phyloP scores from a whole-genome alignment of 768 basidiomycete genomes.

The Termitomyces sp. region DNA sequence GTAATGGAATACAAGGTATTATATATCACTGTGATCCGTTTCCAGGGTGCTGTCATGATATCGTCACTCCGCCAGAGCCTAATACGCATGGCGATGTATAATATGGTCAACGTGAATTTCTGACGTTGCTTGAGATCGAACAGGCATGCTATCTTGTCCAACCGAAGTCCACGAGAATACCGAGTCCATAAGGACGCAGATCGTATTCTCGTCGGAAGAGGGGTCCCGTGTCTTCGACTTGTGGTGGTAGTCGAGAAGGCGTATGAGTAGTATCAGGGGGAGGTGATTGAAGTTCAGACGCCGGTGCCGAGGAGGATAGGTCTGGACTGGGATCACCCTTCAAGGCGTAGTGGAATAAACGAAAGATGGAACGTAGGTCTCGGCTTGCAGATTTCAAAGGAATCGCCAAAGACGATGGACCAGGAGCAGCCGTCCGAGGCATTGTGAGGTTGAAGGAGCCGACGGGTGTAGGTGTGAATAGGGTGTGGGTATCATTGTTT shows the following conservation, averaged over 20 bases:
- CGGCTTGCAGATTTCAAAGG: constrained; percentile 2
- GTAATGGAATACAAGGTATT: constrained; percentile 16
- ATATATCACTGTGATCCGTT: constrained; percentile 13
- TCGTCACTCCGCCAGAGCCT: not conserved
- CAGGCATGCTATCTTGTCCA: constrained; percentile 41
- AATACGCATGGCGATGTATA: not conserved
- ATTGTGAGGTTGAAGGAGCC: constrained; percentile 9
- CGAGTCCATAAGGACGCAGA: constrained; percentile 67
- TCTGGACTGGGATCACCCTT: not conserved
- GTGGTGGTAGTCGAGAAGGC: constrained; percentile 5
- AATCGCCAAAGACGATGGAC: constrained; percentile 1
- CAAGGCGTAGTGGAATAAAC: constrained; percentile 11
- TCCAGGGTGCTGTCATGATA: constrained; percentile 4
- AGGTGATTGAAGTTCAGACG: constrained; percentile 6
- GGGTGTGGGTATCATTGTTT: constrained; percentile 4
- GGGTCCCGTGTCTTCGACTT: constrained; percentile 17
- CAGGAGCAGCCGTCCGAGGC: constrained; percentile 15
- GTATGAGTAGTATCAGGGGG: constrained; percentile 9
- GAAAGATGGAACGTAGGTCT: constrained; percentile 16
- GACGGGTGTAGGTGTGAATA: not conserved
- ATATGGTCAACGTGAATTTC: not conserved
- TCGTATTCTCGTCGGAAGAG: constrained; percentile 58
- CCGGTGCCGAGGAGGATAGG: not conserved
- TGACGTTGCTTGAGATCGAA: not conserved
- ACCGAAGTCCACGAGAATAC: constrained; percentile 69